Evolutionary conservation across 805 yeast species (phyloP).

Genomic region (Starmera amethionina): DNA sequence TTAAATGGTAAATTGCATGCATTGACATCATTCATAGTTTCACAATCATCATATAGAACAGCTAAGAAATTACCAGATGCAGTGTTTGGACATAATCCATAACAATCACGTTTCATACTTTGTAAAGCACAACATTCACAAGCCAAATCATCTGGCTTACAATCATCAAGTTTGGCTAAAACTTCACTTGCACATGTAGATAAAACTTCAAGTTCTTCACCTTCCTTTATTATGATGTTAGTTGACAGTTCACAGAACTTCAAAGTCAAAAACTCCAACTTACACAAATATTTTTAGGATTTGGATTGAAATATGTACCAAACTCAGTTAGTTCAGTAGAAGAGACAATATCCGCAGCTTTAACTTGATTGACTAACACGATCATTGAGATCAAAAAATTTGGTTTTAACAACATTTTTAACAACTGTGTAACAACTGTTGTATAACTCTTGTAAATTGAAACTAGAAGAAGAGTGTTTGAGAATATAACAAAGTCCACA

Average conservation of each 20-base stretch:
- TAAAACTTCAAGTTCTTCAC: conserved; percentile 32
- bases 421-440: not conserved
- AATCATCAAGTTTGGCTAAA: conserved; percentile 34
- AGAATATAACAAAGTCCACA: not conserved
- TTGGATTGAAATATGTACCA: conserved; percentile 36
- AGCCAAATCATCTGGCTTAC: conserved; percentile 43
- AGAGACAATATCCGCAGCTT: conserved; percentile 9
- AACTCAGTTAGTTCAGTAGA: conserved; percentile 20
- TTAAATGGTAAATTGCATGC: conserved; percentile 42
- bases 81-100: conserved; percentile 38
- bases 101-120: conserved; percentile 34
- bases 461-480: too few species aligned
- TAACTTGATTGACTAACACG: not conserved
- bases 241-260: not conserved
- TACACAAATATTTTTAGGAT: conserved; percentile 34
- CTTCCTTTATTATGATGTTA: conserved; percentile 9
- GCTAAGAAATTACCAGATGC: conserved; percentile 36
- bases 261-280: not conserved
- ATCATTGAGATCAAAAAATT: not conserved
- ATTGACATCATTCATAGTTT: conserved; percentile 35
- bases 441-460: not conserved
- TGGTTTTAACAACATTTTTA: conserved; percentile 7
- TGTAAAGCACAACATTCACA: conserved; percentile 51
- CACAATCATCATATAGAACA: conserved; percentile 36
- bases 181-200: conserved; percentile 38